phyloP scores from a whole-genome alignment of 768 basidiomycete genomes.

The Infundibulicybe gibba region DNA sequence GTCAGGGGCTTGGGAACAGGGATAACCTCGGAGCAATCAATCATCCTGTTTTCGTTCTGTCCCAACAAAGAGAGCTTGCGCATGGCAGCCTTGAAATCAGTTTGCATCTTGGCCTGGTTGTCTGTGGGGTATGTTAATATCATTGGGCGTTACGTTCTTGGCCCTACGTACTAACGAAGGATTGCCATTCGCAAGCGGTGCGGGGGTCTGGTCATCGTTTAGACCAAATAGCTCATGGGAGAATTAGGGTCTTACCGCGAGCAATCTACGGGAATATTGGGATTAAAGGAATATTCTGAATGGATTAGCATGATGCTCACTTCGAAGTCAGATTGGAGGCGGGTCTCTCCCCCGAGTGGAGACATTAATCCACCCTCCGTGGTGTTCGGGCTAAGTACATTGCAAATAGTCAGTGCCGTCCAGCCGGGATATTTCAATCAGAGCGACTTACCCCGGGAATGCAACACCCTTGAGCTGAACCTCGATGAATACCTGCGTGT shows the following conservation, averaged over 20 bases:
- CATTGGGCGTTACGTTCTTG: background rate
- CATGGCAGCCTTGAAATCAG: slow-evolving; percentile 25
- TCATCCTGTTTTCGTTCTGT: slow-evolving; percentile 16
- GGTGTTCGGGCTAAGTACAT: too few species aligned
- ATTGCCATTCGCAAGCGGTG: background rate
- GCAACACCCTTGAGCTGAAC: background rate
- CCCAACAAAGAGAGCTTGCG: slow-evolving; percentile 26
- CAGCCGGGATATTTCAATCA: too few species aligned
- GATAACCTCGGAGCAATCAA: slow-evolving; percentile 35
- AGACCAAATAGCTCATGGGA: background rate
- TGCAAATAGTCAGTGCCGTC: too few species aligned
- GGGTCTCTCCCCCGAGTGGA: slow-evolving; percentile 12
- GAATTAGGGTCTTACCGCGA: too few species aligned
- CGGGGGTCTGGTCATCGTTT: background rate
- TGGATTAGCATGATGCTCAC: background rate
- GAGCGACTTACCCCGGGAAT: too few species aligned
- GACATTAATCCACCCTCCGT: slow-evolving; percentile 10
- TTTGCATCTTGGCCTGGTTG: slow-evolving; percentile 16
- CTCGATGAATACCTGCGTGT: background rate
- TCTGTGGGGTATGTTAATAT: slow-evolving; percentile 6
- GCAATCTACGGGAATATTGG: too few species aligned
- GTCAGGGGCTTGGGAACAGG: slow-evolving; percentile 15
- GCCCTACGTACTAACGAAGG: slow-evolving; percentile 1
- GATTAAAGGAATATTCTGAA: too few species aligned
- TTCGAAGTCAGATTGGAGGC: slow-evolving; percentile 13